Evolutionary conservation across 2,329 filamentous ascomycete genomes (phyloP).

Genomic region (Domatiomyces catenatus): DNA sequence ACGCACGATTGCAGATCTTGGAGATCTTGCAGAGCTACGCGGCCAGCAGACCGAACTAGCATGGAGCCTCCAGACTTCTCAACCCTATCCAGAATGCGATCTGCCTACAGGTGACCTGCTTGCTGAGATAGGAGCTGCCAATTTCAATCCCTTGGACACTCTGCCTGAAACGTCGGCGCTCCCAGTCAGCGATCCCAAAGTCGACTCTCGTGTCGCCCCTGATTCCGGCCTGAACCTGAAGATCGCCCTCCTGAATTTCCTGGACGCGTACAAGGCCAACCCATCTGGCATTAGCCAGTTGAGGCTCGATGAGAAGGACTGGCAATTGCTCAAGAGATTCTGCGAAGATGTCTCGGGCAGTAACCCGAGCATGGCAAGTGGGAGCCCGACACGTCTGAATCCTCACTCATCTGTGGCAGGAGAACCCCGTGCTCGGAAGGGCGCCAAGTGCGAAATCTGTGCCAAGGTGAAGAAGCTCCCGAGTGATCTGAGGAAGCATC

Average conservation of each 20-base stretch:
- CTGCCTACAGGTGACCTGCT: neutral
- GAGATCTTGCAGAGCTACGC: neutral
- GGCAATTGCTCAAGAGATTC: neutral
- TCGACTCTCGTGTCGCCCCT: neutral
- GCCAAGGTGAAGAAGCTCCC: constrained; percentile 7
- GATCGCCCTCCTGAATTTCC: neutral
- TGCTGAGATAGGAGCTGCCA: neutral
- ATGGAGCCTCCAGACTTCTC: neutral
- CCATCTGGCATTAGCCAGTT: neutral
- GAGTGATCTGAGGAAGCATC: constrained; percentile 52
- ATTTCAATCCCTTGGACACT: neutral
- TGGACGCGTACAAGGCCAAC: constrained; percentile 3
- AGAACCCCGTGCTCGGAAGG: neutral
- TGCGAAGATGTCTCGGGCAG: neutral
- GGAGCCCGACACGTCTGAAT: neutral
- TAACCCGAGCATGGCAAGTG: neutral
- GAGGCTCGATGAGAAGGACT: neutral
- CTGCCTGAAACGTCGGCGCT: neutral
- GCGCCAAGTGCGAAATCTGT: constrained; percentile 3
- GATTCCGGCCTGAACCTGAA: neutral
- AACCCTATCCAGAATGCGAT: neutral
- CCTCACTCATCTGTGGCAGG: neutral
- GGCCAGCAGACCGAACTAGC: neutral
- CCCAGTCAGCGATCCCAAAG: neutral
- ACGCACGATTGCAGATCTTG: neutral